Evolutionary conservation across 148 eudicot species (phyloP).

Genomic region (Simmondsia chinensis): DNA sequence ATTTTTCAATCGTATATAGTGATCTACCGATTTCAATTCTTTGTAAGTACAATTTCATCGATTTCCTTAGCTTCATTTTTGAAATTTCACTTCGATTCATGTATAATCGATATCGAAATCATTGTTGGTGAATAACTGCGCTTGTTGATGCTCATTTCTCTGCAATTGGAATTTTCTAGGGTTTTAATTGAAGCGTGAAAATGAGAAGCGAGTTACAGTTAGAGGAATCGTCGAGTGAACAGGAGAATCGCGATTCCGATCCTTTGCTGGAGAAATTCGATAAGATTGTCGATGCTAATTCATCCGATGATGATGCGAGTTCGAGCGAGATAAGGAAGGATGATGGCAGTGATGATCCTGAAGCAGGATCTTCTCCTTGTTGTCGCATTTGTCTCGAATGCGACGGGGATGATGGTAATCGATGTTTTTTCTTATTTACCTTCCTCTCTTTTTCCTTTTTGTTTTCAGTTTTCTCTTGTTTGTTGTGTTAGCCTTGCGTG

Average conservation of each 20-base stretch:
- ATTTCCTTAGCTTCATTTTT: too few species aligned
- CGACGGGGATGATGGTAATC: constrained; percentile 56
- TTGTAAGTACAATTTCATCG: too few species aligned
- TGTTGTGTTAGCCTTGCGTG: not conserved
- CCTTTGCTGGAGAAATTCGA: constrained; percentile 38
- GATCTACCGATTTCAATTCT: too few species aligned
- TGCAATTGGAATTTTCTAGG: too few species aligned
- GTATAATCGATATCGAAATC: too few species aligned
- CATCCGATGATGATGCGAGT: constrained; percentile 3
- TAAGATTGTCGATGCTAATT: constrained; percentile 5
- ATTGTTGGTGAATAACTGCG: too few species aligned
- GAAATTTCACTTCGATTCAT: too few species aligned
- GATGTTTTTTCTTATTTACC: not conserved
- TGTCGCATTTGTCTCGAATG: constrained; percentile 89
- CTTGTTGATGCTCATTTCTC: too few species aligned
- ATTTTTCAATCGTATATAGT: too few species aligned
- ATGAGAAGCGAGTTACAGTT: too few species aligned
- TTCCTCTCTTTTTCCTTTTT: not conserved
- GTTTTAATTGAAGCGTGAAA: too few species aligned
- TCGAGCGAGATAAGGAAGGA: constrained; percentile 26
- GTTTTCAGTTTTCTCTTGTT: not conserved
- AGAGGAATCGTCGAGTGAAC: too few species aligned
- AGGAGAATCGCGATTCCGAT: constrained; percentile 52
- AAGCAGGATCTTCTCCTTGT: constrained; percentile 42
- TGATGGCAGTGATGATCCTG: constrained; percentile 25